Evolutionary conservation across 1,284 basidiomycete species (phyloP).

Genomic region (Cutaneotrichosporon sp.): DNA sequence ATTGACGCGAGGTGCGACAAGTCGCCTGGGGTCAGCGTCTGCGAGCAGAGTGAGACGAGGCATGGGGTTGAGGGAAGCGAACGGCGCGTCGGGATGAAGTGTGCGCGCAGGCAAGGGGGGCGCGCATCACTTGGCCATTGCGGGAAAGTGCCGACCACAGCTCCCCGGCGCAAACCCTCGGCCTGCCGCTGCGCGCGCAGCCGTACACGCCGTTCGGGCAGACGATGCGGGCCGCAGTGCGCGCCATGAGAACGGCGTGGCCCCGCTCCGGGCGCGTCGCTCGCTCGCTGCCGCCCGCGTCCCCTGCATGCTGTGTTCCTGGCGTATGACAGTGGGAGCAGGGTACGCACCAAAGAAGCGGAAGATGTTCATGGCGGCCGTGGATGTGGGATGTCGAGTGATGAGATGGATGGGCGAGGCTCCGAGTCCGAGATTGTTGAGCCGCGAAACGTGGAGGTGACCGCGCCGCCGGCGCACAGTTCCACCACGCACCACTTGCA

Average conservation of each 20-base stretch:
- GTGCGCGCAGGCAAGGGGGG: no score
- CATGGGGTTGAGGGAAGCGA: neutral
- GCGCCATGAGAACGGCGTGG: neutral
- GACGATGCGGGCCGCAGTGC: neutral
- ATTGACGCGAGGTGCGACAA: slow-evolving; percentile 91
- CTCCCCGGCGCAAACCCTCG: neutral
- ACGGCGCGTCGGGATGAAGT: no score
- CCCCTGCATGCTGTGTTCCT: neutral
- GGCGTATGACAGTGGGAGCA: neutral
- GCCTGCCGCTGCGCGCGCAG: neutral
- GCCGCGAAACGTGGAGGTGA: neutral
- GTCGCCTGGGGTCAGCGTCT: slow-evolving; percentile 63
- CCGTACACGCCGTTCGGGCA: neutral
- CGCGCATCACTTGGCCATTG: neutral
- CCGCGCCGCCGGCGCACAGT: neutral
- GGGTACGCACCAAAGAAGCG: slow-evolving; percentile 63
- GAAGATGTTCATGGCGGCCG: slow-evolving; percentile 68
- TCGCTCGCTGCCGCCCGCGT: no score
- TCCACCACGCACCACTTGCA: no score
- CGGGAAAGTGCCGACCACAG: neutral
- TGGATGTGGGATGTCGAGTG: neutral
- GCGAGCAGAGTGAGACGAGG: neutral
- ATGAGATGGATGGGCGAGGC: neutral
- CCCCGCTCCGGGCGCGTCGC: neutral
- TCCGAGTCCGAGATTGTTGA: neutral